Evolutionary conservation across 345 rosid species (phyloP).

Genomic region (Lepidium aucheri): DNA sequence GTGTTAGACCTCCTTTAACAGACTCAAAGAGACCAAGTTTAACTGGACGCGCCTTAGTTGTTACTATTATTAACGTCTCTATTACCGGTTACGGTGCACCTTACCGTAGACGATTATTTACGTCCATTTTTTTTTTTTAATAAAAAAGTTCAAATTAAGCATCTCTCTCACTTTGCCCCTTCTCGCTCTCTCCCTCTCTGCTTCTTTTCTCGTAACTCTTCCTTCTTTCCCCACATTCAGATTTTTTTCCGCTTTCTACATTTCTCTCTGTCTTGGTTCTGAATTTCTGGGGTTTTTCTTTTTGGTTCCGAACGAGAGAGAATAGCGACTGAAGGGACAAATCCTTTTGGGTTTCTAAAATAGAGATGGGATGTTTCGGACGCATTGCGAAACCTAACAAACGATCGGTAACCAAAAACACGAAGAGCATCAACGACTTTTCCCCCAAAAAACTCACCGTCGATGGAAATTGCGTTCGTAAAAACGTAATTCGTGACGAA

Average conservation of each 20-base stretch:
- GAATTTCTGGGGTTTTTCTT: neutral
- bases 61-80: neutral
- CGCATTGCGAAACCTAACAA: constrained; percentile 36
- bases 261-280: neutral
- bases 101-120: neutral
- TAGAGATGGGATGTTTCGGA: constrained; percentile 62
- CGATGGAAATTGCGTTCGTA: neutral
- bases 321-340: neutral
- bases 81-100: neutral
- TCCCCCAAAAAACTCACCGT: neutral
- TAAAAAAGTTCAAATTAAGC: constrained; percentile 7
- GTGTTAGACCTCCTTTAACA: too few relatives aligned
- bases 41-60: neutral
- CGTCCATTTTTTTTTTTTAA: neutral
- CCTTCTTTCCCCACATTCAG: neutral
- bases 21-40: neutral
- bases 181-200: neutral
- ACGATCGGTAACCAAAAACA: constrained; percentile 26
- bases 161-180: constrained; percentile 1
- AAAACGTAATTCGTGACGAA: neutral
- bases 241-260: neutral
- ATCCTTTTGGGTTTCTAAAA: neutral
- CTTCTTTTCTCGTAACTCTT: neutral
- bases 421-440: neutral
- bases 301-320: neutral